These are phyloP conservation scores for Fusarium euwallaceae DNA, from an alignment of 2,329 filamentous ascomycete genomes.

Conservation along the genomic window DNA sequence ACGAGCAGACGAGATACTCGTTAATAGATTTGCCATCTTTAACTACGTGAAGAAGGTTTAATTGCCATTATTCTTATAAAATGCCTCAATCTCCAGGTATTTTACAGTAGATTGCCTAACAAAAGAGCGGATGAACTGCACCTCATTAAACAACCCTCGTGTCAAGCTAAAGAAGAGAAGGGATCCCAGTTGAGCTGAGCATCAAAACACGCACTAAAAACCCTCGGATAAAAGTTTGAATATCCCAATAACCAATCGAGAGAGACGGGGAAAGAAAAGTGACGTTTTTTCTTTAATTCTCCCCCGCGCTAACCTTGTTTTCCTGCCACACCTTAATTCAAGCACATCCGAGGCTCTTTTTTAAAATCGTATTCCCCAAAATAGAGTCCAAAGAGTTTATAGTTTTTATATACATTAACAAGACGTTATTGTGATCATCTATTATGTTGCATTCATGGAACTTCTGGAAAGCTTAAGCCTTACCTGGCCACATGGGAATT, in stretches of 20 bases:
- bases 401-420: not conserved
- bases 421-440: not conserved
- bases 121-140: not conserved
- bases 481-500: not conserved
- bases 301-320: constrained; percentile 2
- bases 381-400: not conserved
- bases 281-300: not conserved
- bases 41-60: not conserved
- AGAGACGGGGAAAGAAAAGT: not conserved
- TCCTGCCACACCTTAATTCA: constrained; percentile 3
- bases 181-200: constrained; percentile 1
- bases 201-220: not conserved
- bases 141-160: not conserved
- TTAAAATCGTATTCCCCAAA: not conserved
- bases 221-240: no score
- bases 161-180: not conserved
- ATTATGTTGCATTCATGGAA: not conserved
- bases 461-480: not conserved
- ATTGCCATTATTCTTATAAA: not conserved
- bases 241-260: not conserved
- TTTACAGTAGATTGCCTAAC: no score
- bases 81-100: not conserved
- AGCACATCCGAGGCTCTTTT: not conserved
- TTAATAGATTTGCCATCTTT: not conserved
- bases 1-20: not conserved